phyloP scores from a whole-genome alignment of 306 rosid species.

The Pyrus pyrifolia region DNA sequence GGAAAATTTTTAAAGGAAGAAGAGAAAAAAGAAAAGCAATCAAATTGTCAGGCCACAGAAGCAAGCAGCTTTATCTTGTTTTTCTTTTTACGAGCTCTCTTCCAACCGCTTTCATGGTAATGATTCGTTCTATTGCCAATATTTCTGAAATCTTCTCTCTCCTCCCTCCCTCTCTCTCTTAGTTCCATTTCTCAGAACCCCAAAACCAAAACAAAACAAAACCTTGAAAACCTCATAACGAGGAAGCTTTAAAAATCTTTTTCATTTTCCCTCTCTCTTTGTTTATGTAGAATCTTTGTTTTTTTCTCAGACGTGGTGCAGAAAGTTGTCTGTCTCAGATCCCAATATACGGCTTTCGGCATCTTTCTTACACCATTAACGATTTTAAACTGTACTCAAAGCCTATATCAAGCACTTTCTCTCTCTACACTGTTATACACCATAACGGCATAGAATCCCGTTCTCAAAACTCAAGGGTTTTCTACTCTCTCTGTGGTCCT shows the following conservation, averaged over 20 bases:
- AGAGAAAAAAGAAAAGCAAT: not conserved
- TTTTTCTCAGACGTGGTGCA: slow-evolving; percentile 43
- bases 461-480: not conserved
- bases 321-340: slow-evolving; percentile 71
- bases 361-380: slow-evolving; percentile 18
- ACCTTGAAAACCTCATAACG: slow-evolving; percentile 9
- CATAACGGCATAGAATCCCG: not conserved
- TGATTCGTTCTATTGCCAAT: slow-evolving; percentile 37
- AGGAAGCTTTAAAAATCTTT: slow-evolving; percentile 6
- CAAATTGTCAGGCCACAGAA: slow-evolving; percentile 26
- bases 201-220: slow-evolving; percentile 13
- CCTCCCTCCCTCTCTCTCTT: not conserved
- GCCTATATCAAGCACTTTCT: not conserved
- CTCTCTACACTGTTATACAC: not conserved
- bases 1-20: not conserved
- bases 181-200: slow-evolving; percentile 4
- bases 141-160: not conserved
- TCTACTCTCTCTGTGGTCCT: slow-evolving; percentile 3
- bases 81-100: slow-evolving; percentile 50
- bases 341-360: slow-evolving; percentile 42
- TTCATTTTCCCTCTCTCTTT: slow-evolving; percentile 29
- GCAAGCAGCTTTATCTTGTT: slow-evolving; percentile 54
- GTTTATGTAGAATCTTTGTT: slow-evolving; percentile 56
- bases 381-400: slow-evolving; percentile 13
- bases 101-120: slow-evolving; percentile 52